phyloP scores from a whole-genome alignment of 176 grass and related monocot genomes.

The Dendrocalamus sinicus region DNA sequence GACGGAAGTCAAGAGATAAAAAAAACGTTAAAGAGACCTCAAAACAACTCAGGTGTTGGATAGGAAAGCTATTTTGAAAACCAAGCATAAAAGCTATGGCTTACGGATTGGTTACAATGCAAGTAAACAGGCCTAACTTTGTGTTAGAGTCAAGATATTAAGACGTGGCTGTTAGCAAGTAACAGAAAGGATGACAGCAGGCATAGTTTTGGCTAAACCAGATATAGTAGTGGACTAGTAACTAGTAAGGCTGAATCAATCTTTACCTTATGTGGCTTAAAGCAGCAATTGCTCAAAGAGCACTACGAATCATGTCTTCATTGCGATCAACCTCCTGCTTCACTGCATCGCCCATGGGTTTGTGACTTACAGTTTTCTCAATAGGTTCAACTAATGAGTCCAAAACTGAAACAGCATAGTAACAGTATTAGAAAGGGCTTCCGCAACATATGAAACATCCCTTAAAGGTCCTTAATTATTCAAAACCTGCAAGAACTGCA shows the following conservation, averaged over 20 bases:
- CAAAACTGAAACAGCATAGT: constrained; percentile 63
- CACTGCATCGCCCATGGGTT: constrained; percentile 92
- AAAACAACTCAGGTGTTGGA: not conserved
- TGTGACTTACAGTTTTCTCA: constrained; percentile 88
- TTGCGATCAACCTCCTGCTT: constrained; percentile 97
- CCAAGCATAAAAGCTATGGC: not conserved
- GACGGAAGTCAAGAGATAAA: constrained; percentile 20
- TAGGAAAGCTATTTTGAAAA: not conserved
- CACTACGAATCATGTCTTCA: constrained; percentile 98
- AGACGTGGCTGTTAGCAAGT: too few relatives aligned
- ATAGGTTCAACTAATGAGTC: constrained; percentile 94
- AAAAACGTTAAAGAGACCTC: not conserved
- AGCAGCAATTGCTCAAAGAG: constrained; percentile 85
- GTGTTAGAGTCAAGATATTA: not conserved
- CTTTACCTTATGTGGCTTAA: constrained; percentile 78
- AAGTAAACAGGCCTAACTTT: not conserved
- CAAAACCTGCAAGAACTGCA: constrained; percentile 88
- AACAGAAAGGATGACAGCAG: not conserved
- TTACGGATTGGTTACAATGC: not conserved
- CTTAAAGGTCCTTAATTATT: not conserved
- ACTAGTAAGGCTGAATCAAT: not conserved
- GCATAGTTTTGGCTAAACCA: not conserved
- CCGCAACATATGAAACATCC: not conserved
- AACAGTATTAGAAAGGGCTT: constrained; percentile 34
- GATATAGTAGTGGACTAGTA: not conserved